These are phyloP conservation scores for slime mould (Dictyostelium discoideum) DNA, from an alignment of 78 protist genomes.

Conservation along the genomic window DNA sequence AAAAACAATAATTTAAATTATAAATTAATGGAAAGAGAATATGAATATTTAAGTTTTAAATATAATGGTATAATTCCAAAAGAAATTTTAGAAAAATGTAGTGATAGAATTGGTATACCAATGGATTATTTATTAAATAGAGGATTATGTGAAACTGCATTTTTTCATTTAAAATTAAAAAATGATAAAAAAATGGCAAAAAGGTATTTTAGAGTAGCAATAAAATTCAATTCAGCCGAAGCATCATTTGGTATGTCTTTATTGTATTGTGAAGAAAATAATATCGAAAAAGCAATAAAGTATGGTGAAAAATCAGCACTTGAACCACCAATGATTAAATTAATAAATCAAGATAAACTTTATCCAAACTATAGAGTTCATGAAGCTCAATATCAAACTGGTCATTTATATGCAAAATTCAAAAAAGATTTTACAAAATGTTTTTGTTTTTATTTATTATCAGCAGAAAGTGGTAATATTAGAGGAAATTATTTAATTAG, in stretches of 20 bases:
- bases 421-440: background rate
- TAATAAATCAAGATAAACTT: background rate
- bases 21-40: constrained; percentile 17
- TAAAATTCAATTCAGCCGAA: background rate
- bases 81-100: background rate
- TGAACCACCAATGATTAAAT: constrained; percentile 18
- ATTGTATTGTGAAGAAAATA: background rate
- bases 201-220: background rate
- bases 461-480: background rate
- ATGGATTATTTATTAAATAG: constrained; percentile 17
- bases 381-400: constrained; percentile 27
- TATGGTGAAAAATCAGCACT: constrained; percentile 8
- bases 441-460: constrained; percentile 8
- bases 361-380: constrained; percentile 8
- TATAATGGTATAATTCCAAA: background rate
- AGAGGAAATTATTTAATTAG: background rate
- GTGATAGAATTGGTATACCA: constrained; percentile 18
- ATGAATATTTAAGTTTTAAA: background rate
- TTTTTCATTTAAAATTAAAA: background rate
- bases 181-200: background rate
- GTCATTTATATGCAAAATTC: constrained; percentile 16
- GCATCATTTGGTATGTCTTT: background rate
- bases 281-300: constrained; percentile 19
- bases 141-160: constrained; percentile 7
- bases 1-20: background rate